Evolutionary conservation across 495 filamentous ascomycete species (phyloP).

Genomic region (Lophium mytilinum): DNA sequence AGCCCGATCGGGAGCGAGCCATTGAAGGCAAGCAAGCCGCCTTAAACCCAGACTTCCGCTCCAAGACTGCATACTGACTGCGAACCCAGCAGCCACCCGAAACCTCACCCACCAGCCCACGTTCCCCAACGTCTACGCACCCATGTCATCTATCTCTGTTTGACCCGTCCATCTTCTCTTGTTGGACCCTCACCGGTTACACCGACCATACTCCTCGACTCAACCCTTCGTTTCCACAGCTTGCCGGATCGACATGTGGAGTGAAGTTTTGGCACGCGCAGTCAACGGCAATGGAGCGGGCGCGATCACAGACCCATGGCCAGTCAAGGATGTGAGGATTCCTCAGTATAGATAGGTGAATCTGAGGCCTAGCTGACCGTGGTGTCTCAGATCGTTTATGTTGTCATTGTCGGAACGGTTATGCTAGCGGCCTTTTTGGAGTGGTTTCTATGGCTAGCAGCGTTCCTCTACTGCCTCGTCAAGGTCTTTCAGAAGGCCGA

Average conservation of each 20-base stretch:
- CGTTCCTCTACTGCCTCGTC: constrained; percentile 83
- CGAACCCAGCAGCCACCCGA: constrained; percentile 1
- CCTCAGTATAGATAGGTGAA: not conserved
- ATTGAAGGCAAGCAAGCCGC: not conserved
- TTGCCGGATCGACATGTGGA: not conserved
- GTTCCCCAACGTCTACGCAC: not conserved
- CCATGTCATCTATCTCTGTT: not conserved
- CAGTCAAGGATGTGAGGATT: constrained; percentile 42
- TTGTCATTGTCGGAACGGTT: constrained; percentile 70
- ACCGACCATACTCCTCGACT: not conserved
- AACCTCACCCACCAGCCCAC: not conserved
- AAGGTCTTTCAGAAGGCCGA: constrained; percentile 91
- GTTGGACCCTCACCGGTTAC: not conserved
- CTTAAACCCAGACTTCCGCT: not conserved
- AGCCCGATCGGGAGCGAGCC: not conserved
- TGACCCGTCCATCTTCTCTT: not conserved
- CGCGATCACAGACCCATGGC: constrained; percentile 26
- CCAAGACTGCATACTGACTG: not conserved
- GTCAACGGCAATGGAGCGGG: constrained; percentile 8
- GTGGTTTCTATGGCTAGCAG: constrained; percentile 89
- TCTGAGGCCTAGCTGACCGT: not conserved
- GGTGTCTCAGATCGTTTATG: constrained; percentile 61
- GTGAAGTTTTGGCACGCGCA: constrained; percentile 4
- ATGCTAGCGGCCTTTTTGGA: constrained; percentile 83
- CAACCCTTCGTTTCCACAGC: not conserved